Evolutionary conservation across 768 basidiomycete species (phyloP).

Genomic region (Amanita pallidorosea): DNA sequence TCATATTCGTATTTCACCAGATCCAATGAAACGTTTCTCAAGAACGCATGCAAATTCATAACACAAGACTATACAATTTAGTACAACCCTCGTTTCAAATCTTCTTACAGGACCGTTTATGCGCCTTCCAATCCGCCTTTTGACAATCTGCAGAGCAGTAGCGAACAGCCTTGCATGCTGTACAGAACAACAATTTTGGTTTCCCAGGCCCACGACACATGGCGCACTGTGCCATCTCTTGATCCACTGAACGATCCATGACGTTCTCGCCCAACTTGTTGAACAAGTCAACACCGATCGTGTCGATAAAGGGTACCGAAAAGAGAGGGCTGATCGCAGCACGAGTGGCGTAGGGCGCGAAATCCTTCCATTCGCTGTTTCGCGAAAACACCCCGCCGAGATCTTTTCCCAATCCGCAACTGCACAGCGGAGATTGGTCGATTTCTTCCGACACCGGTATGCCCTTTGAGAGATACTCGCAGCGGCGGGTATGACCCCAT

Average conservation of each 20-base stretch:
- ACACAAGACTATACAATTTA: too few species aligned
- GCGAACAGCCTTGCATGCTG: constrained; percentile 16
- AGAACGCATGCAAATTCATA: too few species aligned
- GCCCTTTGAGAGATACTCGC: constrained; percentile 31
- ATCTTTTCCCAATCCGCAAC: constrained; percentile 41
- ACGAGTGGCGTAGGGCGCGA: constrained; percentile 35
- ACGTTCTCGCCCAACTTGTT: neutral
- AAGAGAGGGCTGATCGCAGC: constrained; percentile 45
- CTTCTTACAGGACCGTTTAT: constrained; percentile 7
- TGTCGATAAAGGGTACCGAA: constrained; percentile 37
- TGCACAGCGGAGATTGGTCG: constrained; percentile 33
- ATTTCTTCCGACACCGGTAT: constrained; percentile 29
- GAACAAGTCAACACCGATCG: constrained; percentile 12
- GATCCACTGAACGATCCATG: neutral
- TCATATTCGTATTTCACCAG: too few species aligned
- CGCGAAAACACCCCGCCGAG: constrained; percentile 22
- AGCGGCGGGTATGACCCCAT: constrained; percentile 35
- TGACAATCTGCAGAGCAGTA: constrained; percentile 28
- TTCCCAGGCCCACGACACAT: constrained; percentile 19
- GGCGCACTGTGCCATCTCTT: constrained; percentile 14
- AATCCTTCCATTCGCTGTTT: constrained; percentile 21
- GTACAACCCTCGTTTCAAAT: neutral
- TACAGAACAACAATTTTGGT: constrained; percentile 15
- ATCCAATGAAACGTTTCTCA: too few species aligned
- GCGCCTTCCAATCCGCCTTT: constrained; percentile 22